Evolutionary conservation across 2,329 filamentous ascomycete species (phyloP).

Genomic region (Mycosphaerella sp.): DNA sequence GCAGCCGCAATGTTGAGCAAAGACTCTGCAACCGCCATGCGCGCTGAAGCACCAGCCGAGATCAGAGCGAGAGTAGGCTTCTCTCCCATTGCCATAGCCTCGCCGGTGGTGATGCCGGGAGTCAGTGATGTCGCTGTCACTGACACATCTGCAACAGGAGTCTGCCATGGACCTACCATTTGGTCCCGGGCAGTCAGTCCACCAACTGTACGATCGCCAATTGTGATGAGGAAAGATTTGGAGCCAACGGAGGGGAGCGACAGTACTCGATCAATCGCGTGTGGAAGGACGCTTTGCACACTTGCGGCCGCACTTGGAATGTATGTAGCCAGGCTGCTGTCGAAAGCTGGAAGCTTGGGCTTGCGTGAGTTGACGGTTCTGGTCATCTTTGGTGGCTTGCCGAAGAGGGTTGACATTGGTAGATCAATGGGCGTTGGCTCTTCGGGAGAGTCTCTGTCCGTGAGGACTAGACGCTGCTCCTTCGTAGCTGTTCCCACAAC

Average conservation of each 20-base stretch:
- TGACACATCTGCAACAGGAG: slow-evolving; percentile 86
- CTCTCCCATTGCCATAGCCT: slow-evolving; percentile 98
- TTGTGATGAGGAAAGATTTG: slow-evolving; percentile 95
- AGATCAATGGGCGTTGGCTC: slow-evolving; percentile 78
- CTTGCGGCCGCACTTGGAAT: slow-evolving; percentile 49
- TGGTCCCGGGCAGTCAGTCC: slow-evolving; percentile 85
- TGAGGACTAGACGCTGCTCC: slow-evolving; percentile 67
- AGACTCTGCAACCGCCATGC: slow-evolving; percentile 93
- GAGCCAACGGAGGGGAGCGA: slow-evolving; percentile 86
- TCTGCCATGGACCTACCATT: slow-evolving; percentile 95
- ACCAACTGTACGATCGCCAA: slow-evolving; percentile 86
- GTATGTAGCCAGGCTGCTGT: slow-evolving; percentile 65
- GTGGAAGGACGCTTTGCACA: slow-evolving; percentile 35
- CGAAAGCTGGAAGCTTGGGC: slow-evolving; percentile 63
- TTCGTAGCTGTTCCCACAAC: slow-evolving; percentile 77
- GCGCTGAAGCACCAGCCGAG: slow-evolving; percentile 78
- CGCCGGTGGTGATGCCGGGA: slow-evolving; percentile 67
- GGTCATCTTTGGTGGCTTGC: slow-evolving; percentile 76
- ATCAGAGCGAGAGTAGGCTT: slow-evolving; percentile 85
- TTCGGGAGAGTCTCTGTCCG: slow-evolving; percentile 69
- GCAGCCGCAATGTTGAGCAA: slow-evolving; percentile 89
- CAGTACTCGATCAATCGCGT: slow-evolving; percentile 76
- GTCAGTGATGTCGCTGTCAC: slow-evolving; percentile 81
- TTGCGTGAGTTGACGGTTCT: slow-evolving; percentile 66
- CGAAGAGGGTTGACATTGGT: slow-evolving; percentile 82